phyloP scores from a whole-genome alignment of 2,329 filamentous ascomycete genomes.

The Diplodia scrobiculata region DNA sequence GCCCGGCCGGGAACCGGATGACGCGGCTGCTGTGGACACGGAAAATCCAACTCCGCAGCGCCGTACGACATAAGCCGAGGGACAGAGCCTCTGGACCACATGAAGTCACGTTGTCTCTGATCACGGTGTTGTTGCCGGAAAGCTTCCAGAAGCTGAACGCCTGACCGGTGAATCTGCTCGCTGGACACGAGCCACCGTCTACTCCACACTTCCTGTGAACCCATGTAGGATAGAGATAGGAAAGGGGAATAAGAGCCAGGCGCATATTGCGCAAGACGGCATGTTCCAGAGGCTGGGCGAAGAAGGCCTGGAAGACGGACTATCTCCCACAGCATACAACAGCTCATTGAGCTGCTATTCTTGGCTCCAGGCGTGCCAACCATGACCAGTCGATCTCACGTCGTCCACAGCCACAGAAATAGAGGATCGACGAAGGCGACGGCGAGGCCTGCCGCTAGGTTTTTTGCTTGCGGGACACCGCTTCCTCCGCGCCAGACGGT shows the following conservation, averaged over 20 bases:
- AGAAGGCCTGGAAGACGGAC: neutral
- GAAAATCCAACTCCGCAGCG: neutral
- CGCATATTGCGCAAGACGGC: conserved; percentile 13
- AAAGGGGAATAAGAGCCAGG: conserved; percentile 9
- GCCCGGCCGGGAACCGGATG: conserved; percentile 5
- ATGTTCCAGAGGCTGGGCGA: conserved; percentile 9
- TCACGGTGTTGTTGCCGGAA: neutral
- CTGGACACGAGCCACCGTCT: conserved; percentile 2
- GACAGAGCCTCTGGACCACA: neutral
- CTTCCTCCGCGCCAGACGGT: neutral
- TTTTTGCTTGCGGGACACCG: neutral
- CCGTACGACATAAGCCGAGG: neutral
- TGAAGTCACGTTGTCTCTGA: neutral
- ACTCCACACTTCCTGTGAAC: conserved; percentile 4
- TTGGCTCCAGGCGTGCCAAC: neutral
- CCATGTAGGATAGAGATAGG: neutral
- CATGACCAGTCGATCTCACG: neutral
- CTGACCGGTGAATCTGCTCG: neutral
- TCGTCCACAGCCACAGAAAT: neutral
- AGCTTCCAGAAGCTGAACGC: neutral
- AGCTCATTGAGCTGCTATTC: neutral
- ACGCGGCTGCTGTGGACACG: conserved; percentile 8
- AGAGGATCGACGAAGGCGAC: neutral
- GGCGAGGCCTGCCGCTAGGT: neutral
- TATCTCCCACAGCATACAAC: neutral